Conservation (phyloP, 2,329 filamentous ascomycete species). For the Xylariaceae sp. region DNA sequence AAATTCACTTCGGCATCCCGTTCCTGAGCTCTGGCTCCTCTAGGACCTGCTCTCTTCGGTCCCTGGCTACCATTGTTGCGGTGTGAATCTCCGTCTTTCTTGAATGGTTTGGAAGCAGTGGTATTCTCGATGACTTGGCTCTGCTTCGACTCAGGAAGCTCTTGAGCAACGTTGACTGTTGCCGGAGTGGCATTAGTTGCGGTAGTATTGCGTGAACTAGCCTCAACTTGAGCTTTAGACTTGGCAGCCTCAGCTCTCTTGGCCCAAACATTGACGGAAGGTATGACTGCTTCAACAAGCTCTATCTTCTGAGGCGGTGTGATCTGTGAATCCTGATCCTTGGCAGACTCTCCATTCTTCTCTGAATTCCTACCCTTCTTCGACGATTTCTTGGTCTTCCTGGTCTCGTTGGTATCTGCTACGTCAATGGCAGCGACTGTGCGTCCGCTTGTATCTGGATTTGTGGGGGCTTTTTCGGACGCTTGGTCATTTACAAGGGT, state of each 20-base stretch:
- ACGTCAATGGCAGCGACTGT: constrained; percentile 61
- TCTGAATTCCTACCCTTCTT: constrained; percentile 57
- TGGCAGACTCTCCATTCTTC: constrained; percentile 51
- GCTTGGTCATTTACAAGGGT: constrained; percentile 19
- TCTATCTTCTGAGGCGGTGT: constrained; percentile 58
- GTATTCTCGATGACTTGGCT: constrained; percentile 24
- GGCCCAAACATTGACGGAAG: constrained; percentile 83
- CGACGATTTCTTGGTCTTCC: constrained; percentile 56
- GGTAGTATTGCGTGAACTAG: constrained; percentile 10
- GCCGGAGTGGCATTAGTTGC: background rate
- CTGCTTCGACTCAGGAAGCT: constrained; percentile 19
- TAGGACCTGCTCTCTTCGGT: constrained; percentile 38
- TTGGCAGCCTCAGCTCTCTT: constrained; percentile 63
- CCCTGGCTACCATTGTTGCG: constrained; percentile 39
- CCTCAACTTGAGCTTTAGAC: constrained; percentile 34
- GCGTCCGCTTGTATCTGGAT: constrained; percentile 48
- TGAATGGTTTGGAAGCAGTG: constrained; percentile 38
- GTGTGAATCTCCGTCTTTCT: constrained; percentile 39
- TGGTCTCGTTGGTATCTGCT: constrained; percentile 63
- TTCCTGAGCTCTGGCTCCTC: constrained; percentile 44
- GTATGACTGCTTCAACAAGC: constrained; percentile 76
- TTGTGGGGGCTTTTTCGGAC: constrained; percentile 27
- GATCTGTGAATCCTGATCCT: constrained; percentile 52
- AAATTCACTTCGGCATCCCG: constrained; percentile 53
- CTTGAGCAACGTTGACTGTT: background rate